phyloP scores from a whole-genome alignment of 139 green algal genomes.

The Edaphochlamys debaryana region DNA sequence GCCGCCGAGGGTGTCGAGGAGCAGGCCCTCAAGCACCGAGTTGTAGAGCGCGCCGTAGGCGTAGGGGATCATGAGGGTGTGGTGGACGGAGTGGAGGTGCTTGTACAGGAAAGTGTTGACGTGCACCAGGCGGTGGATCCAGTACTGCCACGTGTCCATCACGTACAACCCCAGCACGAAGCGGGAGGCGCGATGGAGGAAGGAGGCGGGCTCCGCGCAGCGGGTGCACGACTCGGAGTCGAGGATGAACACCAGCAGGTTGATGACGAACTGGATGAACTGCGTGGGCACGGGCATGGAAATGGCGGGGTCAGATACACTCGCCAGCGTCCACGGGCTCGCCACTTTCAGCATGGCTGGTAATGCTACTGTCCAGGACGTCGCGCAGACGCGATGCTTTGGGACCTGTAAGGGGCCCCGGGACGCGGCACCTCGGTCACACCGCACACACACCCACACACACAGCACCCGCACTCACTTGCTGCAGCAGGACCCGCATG shows the following conservation, averaged over 20 bases:
- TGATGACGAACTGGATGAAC: conserved; percentile 55
- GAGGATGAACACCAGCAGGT: conserved; percentile 44
- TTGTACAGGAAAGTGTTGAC: conserved; percentile 72
- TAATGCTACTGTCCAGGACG: too few relatives aligned
- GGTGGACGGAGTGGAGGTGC: conserved; percentile 71
- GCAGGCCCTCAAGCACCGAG: conserved; percentile 71
- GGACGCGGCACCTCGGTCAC: too few relatives aligned
- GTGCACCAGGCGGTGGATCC: conserved; percentile 78
- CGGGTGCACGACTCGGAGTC: conserved; percentile 51
- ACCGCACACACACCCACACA: too few relatives aligned
- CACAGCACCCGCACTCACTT: too few relatives aligned
- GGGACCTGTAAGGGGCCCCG: too few relatives aligned
- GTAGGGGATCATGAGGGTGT: conserved; percentile 69
- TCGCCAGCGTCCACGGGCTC: too few relatives aligned
- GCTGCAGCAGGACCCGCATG: conserved; percentile 73
- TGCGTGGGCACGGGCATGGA: too few relatives aligned
- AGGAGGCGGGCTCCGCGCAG: background rate
- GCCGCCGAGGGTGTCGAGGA: conserved; percentile 76
- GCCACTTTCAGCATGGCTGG: too few relatives aligned
- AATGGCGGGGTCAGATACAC: too few relatives aligned
- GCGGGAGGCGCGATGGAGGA: background rate
- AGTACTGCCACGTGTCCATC: conserved; percentile 81
- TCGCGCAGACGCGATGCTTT: too few relatives aligned
- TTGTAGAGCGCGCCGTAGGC: conserved; percentile 79
- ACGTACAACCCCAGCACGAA: conserved; percentile 72